Percentiles rank a stretch among this genome's conserved stretches.
These are phyloP conservation scores for Articulospora tetracladia DNA, from an alignment of 495 filamentous ascomycete genomes.

Conservation along the genomic window DNA sequence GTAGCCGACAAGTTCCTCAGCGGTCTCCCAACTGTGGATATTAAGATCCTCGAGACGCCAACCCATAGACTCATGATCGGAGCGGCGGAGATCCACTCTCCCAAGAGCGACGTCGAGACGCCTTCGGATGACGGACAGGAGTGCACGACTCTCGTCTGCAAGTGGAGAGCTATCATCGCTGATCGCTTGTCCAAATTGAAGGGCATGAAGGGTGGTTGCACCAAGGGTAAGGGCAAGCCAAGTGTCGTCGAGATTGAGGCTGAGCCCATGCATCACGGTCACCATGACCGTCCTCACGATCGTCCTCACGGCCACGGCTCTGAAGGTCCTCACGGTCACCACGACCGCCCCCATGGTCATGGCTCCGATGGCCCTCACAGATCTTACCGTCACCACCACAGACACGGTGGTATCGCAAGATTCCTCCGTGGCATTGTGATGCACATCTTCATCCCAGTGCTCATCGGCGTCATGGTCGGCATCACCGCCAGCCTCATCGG, in stretches of 20 bases:
- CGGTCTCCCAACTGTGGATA: constrained; percentile 41
- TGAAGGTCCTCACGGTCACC: neutral
- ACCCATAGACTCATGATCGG: constrained; percentile 40
- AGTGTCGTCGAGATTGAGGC: neutral
- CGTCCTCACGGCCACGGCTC: constrained; percentile 4
- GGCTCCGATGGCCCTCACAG: constrained; percentile 7
- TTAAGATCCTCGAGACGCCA: constrained; percentile 40
- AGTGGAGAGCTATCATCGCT: constrained; percentile 37
- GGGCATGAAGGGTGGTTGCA: neutral
- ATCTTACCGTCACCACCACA: constrained; percentile 24
- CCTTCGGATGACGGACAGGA: constrained; percentile 26
- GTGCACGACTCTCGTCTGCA: constrained; percentile 43
- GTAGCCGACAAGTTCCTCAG: constrained; percentile 40
- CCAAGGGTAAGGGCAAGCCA: constrained; percentile 21
- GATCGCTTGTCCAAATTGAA: constrained; percentile 32
- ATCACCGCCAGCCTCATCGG: constrained; percentile 48
- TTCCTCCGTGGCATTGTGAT: constrained; percentile 42
- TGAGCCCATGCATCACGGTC: constrained; percentile 7
- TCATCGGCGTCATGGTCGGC: constrained; percentile 49
- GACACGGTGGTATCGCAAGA: constrained; percentile 32
- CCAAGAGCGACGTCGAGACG: constrained; percentile 10
- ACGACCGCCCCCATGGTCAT: constrained; percentile 7
- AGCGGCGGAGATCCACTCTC: constrained; percentile 25
- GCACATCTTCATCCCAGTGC: constrained; percentile 47
- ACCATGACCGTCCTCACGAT: constrained; percentile 6